These are phyloP conservation scores for Rhizopogon vinicolor DNA, from an alignment of 768 basidiomycete species.

Conservation along the genomic window DNA sequence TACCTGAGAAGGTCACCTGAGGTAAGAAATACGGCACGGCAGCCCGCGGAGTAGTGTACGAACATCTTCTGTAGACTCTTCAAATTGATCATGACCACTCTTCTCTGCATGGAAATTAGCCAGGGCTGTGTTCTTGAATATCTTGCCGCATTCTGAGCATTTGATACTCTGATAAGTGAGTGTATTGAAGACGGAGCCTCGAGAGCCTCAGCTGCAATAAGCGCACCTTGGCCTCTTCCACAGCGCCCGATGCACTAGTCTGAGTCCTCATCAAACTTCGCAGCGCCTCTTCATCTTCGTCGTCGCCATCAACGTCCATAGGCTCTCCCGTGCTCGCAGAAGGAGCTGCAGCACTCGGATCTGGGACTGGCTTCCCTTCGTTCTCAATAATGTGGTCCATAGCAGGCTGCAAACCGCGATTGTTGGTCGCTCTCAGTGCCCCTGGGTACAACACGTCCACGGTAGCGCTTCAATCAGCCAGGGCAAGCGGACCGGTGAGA, in stretches of 20 bases:
- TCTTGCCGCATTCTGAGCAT: constrained; percentile 80
- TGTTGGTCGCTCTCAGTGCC: constrained; percentile 82
- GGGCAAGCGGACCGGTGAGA: background rate
- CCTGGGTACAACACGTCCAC: constrained; percentile 40
- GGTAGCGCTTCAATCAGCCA: background rate
- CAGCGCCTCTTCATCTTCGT: constrained; percentile 68
- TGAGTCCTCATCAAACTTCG: constrained; percentile 35
- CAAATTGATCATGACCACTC: constrained; percentile 93
- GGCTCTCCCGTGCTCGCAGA: constrained; percentile 16
- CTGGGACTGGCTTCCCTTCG: constrained; percentile 71
- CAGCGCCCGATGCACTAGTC: constrained; percentile 29
- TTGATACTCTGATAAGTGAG: constrained; percentile 60
- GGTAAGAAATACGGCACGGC: background rate
- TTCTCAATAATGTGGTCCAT: constrained; percentile 89
- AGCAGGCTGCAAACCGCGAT: constrained; percentile 82
- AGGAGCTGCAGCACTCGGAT: constrained; percentile 36
- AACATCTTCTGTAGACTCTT: constrained; percentile 93
- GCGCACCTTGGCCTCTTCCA: constrained; percentile 58
- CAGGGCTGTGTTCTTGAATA: constrained; percentile 80
- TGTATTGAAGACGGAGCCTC: background rate
- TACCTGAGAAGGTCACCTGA: constrained; percentile 44
- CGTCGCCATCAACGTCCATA: constrained; percentile 59
- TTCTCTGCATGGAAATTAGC: constrained; percentile 94
- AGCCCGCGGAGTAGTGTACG: background rate
- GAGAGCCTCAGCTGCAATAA: background rate